phyloP scores from a whole-genome alignment of 2,329 filamentous ascomycete species.

The Hymenoscyphus linearis region DNA sequence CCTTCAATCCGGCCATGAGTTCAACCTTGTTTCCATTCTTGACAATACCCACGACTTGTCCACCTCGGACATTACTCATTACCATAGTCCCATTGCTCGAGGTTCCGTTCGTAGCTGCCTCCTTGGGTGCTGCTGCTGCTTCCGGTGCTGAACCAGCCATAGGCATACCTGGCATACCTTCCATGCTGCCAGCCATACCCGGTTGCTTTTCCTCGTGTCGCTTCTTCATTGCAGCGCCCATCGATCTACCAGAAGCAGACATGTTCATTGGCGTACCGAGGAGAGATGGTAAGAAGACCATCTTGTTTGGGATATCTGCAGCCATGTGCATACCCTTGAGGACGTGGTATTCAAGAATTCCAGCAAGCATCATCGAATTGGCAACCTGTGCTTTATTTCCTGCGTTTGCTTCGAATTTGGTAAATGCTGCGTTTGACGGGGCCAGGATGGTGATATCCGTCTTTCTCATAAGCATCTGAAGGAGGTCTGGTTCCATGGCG shows the following conservation, averaged over 20 bases:
- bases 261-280: conserved; percentile 23
- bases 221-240: neutral
- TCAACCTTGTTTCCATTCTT: conserved; percentile 37
- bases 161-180: neutral
- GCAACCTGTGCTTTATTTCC: conserved; percentile 15
- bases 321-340: conserved; percentile 14
- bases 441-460: conserved; percentile 46
- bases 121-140: neutral
- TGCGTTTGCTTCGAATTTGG: conserved; percentile 23
- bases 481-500: conserved; percentile 7
- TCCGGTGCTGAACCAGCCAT: neutral
- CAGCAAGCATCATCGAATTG: conserved; percentile 33
- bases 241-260: neutral
- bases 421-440: conserved; percentile 31
- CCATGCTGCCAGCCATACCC: neutral
- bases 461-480: conserved; percentile 18
- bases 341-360: conserved; percentile 28
- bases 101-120: conserved; percentile 5
- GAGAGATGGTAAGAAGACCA: conserved; percentile 38
- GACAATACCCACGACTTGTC: conserved; percentile 39
- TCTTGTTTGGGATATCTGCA: conserved; percentile 24
- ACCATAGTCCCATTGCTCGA: conserved; percentile 22
- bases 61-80: conserved; percentile 43
- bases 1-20: conserved; percentile 34
- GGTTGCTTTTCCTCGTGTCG: neutral